phyloP scores from a whole-genome alignment of 2,329 filamentous ascomycete genomes.

The Aspergillus japonicus region DNA sequence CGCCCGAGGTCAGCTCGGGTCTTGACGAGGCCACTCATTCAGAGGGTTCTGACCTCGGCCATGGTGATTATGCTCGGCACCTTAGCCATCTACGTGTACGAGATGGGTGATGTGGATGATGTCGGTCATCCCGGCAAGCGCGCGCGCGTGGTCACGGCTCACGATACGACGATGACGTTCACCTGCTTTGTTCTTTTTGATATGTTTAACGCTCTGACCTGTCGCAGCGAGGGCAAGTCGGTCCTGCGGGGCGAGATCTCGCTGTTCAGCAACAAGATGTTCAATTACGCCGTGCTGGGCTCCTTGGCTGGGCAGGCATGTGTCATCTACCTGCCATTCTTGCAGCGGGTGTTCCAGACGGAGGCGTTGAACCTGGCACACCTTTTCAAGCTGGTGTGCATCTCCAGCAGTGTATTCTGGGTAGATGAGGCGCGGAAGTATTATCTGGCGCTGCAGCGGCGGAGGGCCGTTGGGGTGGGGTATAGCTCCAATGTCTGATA shows the following conservation, averaged over 20 bases:
- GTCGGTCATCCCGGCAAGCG: conserved; percentile 37
- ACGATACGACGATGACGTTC: conserved; percentile 99
- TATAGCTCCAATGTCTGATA: conserved; percentile 44
- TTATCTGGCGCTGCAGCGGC: conserved; percentile 31
- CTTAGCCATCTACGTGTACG: conserved; percentile 82
- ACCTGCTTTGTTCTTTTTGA: conserved; percentile 98
- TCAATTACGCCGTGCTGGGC: conserved; percentile 91
- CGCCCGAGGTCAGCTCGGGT: conserved; percentile 84
- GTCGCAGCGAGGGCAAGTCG: conserved; percentile 87
- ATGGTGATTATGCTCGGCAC: conserved; percentile 90
- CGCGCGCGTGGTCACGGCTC: conserved; percentile 72
- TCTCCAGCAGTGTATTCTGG: conserved; percentile 93
- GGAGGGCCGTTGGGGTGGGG: conserved; percentile 35
- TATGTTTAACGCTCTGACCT: conserved; percentile 98
- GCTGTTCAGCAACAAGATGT: conserved; percentile 83
- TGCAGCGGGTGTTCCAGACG: conserved; percentile 95
- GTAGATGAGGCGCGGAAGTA: conserved; percentile 89
- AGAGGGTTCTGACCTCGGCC: conserved; percentile 82
- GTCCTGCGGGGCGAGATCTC: conserved; percentile 82
- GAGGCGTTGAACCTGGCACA: conserved; percentile 76
- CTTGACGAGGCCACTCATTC: conserved; percentile 78
- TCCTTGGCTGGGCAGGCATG: conserved; percentile 81
- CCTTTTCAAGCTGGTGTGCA: conserved; percentile 66
- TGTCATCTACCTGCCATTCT: conserved; percentile 91
- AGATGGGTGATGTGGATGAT: conserved; percentile 73